Evolutionary conservation across 2,329 filamentous ascomycete species (phyloP), one percentile per base, ranked within the genome.

Genomic region (Fusarium cyanostomum): DNA sequence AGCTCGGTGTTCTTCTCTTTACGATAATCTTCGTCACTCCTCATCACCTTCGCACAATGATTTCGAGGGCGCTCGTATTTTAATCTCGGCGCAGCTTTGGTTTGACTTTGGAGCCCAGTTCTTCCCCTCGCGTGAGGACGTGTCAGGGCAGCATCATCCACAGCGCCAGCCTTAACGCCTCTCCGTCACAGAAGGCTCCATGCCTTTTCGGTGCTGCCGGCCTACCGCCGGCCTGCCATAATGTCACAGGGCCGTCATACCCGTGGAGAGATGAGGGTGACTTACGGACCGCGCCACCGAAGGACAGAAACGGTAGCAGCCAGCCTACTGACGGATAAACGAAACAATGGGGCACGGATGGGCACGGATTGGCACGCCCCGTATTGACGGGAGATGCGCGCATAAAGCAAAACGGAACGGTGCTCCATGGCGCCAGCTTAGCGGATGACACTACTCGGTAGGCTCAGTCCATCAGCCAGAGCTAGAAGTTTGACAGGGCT

Each of bases 401-500:
- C 49, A 48, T 41, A 9, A 42, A 31, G 37, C 43, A 42, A 31
- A 55, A 46, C 35, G 41, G 57, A 49, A 35, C 51, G 41, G 44
- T 41, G 51, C 30, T 51, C 41, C 33, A 31, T 38, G 18, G 27
- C 26, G 28, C 8, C 34, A 42, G 30, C 31, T 16, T 60, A 52
- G 52, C 21, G 28, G 28, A 41, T 30, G 35, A 41, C n/a, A 16
- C 34, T 41, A 54, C 37, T 16, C 35, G 12, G 11, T 12, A 43
- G 33, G 13, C 31, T 46, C 38, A 62, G 56, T 37, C 61, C 58
- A 62, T 46, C 56, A 56, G 49, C 53, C 35, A 39, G 45, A 65
- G 65, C 67, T 69, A 69, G 67, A 70, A 70, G 54, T 53, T 58
- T 67, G 60, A 62, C 64, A 67, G 54, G 66, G 65, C 68, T 70